Base-by-base conservation (phyloP, 2,329 filamentous ascomycete species). In the Chaetoscypha palmicola region DNA sequence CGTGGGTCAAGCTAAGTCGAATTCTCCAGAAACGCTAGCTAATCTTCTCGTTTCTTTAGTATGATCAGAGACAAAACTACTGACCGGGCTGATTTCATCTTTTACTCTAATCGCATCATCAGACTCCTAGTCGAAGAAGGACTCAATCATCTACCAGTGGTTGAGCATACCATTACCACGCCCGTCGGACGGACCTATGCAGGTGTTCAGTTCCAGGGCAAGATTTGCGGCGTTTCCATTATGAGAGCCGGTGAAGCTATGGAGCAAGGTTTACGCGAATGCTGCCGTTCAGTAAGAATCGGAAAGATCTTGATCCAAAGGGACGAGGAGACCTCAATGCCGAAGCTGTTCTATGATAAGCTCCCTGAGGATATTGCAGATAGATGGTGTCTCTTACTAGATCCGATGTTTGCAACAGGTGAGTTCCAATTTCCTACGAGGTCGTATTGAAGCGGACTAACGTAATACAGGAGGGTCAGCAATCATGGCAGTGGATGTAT, bases 401-500 rank as follows among this genome's bases (percentile, higher is more conserved):
- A 98, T 63, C 92, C 92, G n/a, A 98, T 98, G 92, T 90, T 98
- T 68, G 92, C 92, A 46, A 98, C 92, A 56, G 90, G 88, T 90
- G 67, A 59, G 72, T 53, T 50, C 21, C 3, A 17, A 2, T 14
- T 12, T 5, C 14, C 3, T 30, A 1, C 4, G 3, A 8, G 22
- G 20, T 11, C 9, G 5, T 3, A 3, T 23, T 8, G 2, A 22
- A 4, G 41, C 5, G 21, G 43, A 33, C 35, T 42, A 47, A 51
- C n/a, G 12, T 40, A 22, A 24, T 7, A 17, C 53, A 92, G 89
- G 91, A 55, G 92, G 92, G 36, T 96, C 90, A 46, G 92, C 92
- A 41, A 92, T 89, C 45, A 94, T 98, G 86, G 92, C 92, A 22
- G 90, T 97, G 14, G 87, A 97, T 52, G 88, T 96, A 2, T 73